These are phyloP conservation scores for Pugionium cornutum DNA, from an alignment of 345 rosid genomes.

Conservation along the genomic window DNA sequence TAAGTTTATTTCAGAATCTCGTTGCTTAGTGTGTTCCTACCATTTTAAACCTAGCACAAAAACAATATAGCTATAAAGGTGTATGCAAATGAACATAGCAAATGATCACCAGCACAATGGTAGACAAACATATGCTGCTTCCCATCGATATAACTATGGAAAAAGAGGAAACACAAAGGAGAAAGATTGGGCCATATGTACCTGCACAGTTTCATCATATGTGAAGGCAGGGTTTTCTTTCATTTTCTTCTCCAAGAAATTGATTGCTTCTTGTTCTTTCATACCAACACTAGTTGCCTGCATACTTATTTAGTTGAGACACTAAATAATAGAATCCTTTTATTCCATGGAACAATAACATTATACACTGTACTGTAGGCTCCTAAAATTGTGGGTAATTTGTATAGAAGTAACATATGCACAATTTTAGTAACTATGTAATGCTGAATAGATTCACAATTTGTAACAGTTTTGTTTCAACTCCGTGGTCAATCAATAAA, in stretches of 20 bases:
- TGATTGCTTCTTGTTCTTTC: conserved; percentile 98
- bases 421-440: not conserved
- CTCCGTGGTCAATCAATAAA: not conserved
- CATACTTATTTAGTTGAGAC: conserved; percentile 23
- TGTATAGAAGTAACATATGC: conserved; percentile 1
- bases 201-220: conserved; percentile 97
- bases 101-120: not conserved
- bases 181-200: conserved; percentile 28
- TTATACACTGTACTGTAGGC: not conserved
- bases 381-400: not conserved
- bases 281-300: conserved; percentile 99
- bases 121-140: no score
- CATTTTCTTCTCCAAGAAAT: conserved; percentile 99
- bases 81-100: not conserved
- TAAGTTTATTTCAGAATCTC: no score
- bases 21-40: not conserved
- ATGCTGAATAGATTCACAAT: not conserved
- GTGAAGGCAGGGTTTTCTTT: conserved; percentile 86
- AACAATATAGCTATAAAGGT: not conserved
- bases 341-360: not conserved
- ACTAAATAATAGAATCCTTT: not conserved
- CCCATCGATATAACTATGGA: no score
- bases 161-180: no score
- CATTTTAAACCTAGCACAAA: not conserved
- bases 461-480: not conserved